Evolutionary conservation across 371 early-diverging fungal species (phyloP).

Genomic region (Chytridiales sp.): DNA sequence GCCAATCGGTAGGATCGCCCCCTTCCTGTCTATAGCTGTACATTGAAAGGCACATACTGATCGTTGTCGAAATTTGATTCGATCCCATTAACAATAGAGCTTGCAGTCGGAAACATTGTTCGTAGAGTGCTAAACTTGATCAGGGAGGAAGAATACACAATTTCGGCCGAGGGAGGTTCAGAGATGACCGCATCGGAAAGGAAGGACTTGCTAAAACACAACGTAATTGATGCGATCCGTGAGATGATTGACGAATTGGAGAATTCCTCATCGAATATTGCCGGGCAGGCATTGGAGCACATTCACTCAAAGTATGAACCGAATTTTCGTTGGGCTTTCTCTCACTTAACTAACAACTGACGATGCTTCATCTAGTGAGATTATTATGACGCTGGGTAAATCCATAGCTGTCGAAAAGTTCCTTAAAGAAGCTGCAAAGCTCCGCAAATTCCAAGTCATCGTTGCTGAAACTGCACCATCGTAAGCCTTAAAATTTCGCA

Average conservation of each 20-base stretch:
- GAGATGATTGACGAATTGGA: conserved; percentile 85
- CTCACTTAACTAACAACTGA: background rate
- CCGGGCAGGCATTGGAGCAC: conserved; percentile 77
- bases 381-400: conserved; percentile 90
- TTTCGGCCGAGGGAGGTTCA: background rate
- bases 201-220: conserved; percentile 15
- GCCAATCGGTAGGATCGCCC: conserved; percentile 77
- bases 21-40: background rate
- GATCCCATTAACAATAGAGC: conserved; percentile 50
- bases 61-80: background rate
- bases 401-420: conserved; percentile 86
- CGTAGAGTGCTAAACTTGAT: conserved; percentile 82
- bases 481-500: conserved; percentile 42
- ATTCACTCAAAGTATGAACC: conserved; percentile 79
- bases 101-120: conserved; percentile 84
- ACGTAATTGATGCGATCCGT: conserved; percentile 15
- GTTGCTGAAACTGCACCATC: conserved; percentile 89
- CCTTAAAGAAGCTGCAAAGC: conserved; percentile 79
- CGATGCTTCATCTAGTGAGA: conserved; percentile 62
- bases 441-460: conserved; percentile 89
- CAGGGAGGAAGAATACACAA: conserved; percentile 63
- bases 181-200: background rate
- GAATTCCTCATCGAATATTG: conserved; percentile 67
- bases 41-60: background rate
- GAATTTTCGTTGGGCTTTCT: background rate